Conservation (phyloP, 2,329 filamentous ascomycete genomes). For the Gaeumannomyces sp. region DNA sequence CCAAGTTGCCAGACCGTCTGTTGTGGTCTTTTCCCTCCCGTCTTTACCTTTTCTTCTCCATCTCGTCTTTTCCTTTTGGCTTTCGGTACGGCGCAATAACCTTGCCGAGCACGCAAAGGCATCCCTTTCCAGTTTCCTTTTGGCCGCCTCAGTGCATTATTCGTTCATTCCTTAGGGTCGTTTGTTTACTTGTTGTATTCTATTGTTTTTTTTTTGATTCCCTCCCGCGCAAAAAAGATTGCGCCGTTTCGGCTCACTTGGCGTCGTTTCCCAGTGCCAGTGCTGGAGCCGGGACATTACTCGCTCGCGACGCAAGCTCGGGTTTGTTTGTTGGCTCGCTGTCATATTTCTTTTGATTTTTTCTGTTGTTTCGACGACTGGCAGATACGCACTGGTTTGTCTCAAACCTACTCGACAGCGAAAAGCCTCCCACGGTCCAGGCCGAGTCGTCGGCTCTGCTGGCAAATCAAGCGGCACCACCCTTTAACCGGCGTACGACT, state of each 20-base stretch:
- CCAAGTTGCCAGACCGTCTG: background rate
- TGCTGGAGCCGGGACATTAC: background rate
- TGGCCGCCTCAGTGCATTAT: background rate
- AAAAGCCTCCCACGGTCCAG: background rate
- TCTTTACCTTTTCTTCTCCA: too few species aligned
- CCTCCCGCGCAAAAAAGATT: too few species aligned
- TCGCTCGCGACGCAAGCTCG: background rate
- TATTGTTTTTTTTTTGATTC: background rate
- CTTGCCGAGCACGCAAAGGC: background rate
- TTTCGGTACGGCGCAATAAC: background rate
- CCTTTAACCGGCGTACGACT: background rate
- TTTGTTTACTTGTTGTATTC: slow-evolving; percentile 1
- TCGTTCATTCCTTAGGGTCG: background rate
- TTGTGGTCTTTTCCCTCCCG: background rate
- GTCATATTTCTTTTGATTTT: background rate
- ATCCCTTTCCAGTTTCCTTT: background rate
- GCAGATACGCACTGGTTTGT: background rate
- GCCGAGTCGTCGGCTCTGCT: background rate
- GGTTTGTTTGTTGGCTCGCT: background rate
- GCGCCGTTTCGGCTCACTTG: too few species aligned
- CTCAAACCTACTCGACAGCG: background rate
- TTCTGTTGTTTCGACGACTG: background rate
- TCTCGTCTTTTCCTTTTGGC: background rate
- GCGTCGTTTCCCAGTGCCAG: background rate
- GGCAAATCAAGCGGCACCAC: background rate